Conservation (phyloP, 768 basidiomycete species). For the Boletellus ananiceps region DNA sequence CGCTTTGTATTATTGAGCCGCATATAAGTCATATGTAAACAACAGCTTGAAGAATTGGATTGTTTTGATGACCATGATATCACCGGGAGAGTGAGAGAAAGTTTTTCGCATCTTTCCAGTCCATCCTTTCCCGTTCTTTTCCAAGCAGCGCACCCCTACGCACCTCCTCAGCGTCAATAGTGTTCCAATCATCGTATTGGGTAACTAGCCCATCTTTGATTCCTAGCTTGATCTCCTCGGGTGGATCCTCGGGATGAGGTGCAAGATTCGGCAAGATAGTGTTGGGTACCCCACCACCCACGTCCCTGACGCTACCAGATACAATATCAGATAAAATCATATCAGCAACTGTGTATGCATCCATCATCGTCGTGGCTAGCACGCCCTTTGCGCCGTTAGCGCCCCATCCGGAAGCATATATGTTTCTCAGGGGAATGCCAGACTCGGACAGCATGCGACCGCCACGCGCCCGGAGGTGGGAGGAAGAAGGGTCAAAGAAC, state of each 20-base stretch:
- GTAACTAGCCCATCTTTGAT: constrained; percentile 44
- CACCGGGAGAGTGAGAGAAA: constrained; percentile 22
- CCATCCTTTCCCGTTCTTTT: constrained; percentile 77
- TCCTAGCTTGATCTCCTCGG: constrained; percentile 44
- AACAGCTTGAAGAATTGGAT: neutral
- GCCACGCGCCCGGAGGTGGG: constrained; percentile 50
- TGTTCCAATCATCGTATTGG: constrained; percentile 70
- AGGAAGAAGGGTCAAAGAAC: constrained; percentile 55
- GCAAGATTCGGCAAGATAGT: constrained; percentile 32
- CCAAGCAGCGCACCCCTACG: constrained; percentile 49
- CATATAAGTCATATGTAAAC: constrained; percentile 4
- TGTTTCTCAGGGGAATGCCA: constrained; percentile 43
- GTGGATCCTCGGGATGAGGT: constrained; percentile 42
- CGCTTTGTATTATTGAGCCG: constrained; percentile 9
- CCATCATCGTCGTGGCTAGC: constrained; percentile 87
- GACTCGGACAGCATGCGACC: constrained; percentile 45
- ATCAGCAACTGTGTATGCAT: constrained; percentile 79
- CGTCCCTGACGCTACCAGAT: constrained; percentile 3
- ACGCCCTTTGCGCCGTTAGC: constrained; percentile 89
- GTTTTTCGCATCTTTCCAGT: constrained; percentile 53
- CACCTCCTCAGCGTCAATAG: constrained; percentile 68
- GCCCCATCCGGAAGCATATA: constrained; percentile 96
- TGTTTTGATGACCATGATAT: constrained; percentile 5
- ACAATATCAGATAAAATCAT: constrained; percentile 60
- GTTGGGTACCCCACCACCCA: constrained; percentile 10